Base-by-base conservation (phyloP, 148 eudicot species). In the Oxyria digyna region DNA sequence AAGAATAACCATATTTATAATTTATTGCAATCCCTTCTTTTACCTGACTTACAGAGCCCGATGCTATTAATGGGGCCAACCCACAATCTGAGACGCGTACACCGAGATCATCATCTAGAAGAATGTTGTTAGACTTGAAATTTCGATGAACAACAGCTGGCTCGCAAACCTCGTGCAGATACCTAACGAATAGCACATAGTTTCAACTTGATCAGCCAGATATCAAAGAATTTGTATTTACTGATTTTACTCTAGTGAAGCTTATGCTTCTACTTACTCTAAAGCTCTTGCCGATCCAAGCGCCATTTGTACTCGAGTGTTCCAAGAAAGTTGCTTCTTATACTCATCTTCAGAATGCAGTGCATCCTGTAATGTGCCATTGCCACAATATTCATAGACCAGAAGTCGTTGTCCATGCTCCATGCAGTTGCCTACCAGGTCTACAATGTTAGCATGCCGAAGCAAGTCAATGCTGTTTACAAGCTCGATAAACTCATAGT, bases 221-320 rank as follows among this genome's bases (percentile, higher is more conserved):
- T n/a, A n/a, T n/a, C n/a, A n/a, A n/a, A n/a, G n/a, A n/a, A n/a
- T n/a, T n/a, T n/a, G n/a, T n/a, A n/a, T n/a, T n/a, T n/a, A n/a
- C n/a, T n/a, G n/a, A n/a, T n/a, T n/a, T n/a, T n/a, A n/a, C n/a
- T n/a, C n/a, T n/a, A n/a, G n/a, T n/a, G n/a, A 66, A 66, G 29
- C 45, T 64, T 64, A 38, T 33, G 42, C 27, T 33, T 4, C 14
- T 6, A 85, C 95, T 79, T 86, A 94, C 98, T 90, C 97, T 67
- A 94, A 78, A 67, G 97, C 98, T 80, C 98, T 82, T 72, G 98
- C 98, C 77, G 96, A 87, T 76, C 97, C 98, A 72, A 94, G 92
- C 65, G 97, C 97, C 95, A 94, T 90, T 73, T 81, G 77, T 41
- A 83, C 81, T 69, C 98, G 98, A 42, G 77, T 78, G 78, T 81